Evolutionary conservation across 2,329 filamentous ascomycete species (phyloP), one percentile per base, ranked within the genome.

Genomic region (Cercospora zeina): DNA sequence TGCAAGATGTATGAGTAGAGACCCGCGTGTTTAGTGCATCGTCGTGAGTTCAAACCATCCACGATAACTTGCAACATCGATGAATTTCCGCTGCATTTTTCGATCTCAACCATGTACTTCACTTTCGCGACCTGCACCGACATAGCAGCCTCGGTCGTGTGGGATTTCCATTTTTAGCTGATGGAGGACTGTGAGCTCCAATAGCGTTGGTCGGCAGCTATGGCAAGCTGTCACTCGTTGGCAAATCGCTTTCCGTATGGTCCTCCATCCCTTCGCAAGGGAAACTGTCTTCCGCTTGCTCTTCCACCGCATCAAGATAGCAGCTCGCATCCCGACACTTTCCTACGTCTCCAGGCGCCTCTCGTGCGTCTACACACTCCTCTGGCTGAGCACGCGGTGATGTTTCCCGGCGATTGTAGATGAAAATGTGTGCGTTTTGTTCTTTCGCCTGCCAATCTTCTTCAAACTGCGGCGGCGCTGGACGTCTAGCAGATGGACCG

Each of bases 371-470:
- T 10, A 57, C 37, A 16, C 49, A 57, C 19, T 36, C 30, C 42
- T 58, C 39, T 16, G 14, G 1, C 49, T 36, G 24, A 19, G 47
- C 13, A 6, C 27, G 34, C 1, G n/a, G 37, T 19, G 42, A 31
- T 8, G 3, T 49, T 3, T 19, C 4, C 39, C 39, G 24, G n/a
- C 21, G 13, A 7, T 49, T n/a, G n/a, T 53, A 62, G 36, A 10
- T 8, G 30, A 62, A 62, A 14, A 33, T 16, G 21, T 36, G 39
- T 9, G 59, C 55, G n/a, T 34, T 33, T 13, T 31, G 45, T 16
- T 58, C 54, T 42, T 33, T 33, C 8, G 24, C n/a, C 45, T 57
- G 54, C 54, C 59, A 62, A n/a, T 58, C 54, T 30, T 54, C 45
- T 47, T 33, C 42, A 3, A 33, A 54, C 19, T 51, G 27, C 33